phyloP scores from a whole-genome alignment of 495 filamentous ascomycete genomes.

The Annulohypoxylon bovei region DNA sequence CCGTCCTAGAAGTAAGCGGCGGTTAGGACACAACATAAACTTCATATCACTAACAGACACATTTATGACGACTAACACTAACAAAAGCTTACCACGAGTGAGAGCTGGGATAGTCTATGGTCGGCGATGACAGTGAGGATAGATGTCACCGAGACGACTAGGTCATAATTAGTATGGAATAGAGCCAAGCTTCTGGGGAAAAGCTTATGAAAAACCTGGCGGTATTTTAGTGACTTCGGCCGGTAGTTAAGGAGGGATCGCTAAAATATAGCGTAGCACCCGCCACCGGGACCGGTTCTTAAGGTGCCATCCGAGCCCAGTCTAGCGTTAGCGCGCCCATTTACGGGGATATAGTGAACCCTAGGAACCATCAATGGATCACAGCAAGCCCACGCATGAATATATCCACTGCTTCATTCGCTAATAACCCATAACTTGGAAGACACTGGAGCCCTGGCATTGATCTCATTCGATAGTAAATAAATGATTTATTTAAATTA shows the following conservation, averaged over 20 bases:
- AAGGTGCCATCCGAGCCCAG: neutral
- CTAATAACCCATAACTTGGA: conserved; percentile 16
- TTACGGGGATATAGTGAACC: neutral
- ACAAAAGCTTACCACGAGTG: too few relatives aligned
- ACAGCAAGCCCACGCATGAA: neutral
- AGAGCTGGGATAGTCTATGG: neutral
- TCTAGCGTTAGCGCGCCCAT: neutral
- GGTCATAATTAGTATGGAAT: neutral
- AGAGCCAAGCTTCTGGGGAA: too few relatives aligned
- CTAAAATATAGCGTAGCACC: conserved; percentile 31
- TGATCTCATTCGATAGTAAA: conserved; percentile 26
- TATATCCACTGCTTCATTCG: neutral
- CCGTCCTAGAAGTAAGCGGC: neutral
- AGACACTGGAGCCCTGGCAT: neutral
- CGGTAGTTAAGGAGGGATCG: conserved; percentile 7
- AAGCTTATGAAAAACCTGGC: too few relatives aligned
- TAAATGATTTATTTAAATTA: too few relatives aligned
- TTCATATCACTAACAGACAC: neutral
- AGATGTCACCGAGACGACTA: neutral
- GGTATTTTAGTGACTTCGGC: conserved; percentile 3
- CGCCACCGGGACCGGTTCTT: neutral
- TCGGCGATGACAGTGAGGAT: neutral
- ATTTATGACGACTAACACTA: too few relatives aligned
- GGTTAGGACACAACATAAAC: neutral
- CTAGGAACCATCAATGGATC: neutral